Evolutionary conservation across 192 early-diverging fungal species (phyloP).

Genomic region (Entophlyctis luteolus): DNA sequence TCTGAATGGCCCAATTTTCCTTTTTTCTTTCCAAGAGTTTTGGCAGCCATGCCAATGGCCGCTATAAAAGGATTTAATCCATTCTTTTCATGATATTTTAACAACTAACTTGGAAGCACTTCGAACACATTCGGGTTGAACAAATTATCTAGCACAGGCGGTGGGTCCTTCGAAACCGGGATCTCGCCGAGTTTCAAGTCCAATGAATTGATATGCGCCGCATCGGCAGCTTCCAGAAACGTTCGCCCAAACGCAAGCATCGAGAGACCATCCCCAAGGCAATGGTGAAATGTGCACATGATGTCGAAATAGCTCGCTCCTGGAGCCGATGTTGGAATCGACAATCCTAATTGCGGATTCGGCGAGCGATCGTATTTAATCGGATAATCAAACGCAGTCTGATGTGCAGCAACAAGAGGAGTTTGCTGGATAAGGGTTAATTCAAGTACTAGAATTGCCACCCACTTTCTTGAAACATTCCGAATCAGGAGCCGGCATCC

Average conservation of each 20-base stretch:
- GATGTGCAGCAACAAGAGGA: slow-evolving; percentile 3
- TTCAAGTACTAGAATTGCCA: no score
- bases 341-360: background rate
- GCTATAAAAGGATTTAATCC: background rate
- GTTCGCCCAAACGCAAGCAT: slow-evolving; percentile 40
- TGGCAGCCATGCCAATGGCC: slow-evolving; percentile 24
- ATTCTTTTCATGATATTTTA: background rate
- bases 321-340: background rate
- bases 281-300: slow-evolving; percentile 53
- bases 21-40: slow-evolving; percentile 20
- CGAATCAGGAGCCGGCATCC: slow-evolving; percentile 21
- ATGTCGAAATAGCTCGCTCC: slow-evolving; percentile 33
- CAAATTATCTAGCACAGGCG: slow-evolving; percentile 46
- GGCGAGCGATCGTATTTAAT: slow-evolving; percentile 3
- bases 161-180: slow-evolving; percentile 22
- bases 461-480: slow-evolving; percentile 2
- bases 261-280: slow-evolving; percentile 46
- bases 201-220: slow-evolving; percentile 25
- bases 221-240: slow-evolving; percentile 27
- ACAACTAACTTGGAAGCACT: slow-evolving; percentile 39
- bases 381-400: background rate
- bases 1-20: slow-evolving; percentile 3
- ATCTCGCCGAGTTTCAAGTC: slow-evolving; percentile 32
- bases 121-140: slow-evolving; percentile 41
- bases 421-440: slow-evolving; percentile 19